Conservation (phyloP, 2,329 filamentous ascomycete genomes). For the Cytospora paraplurivora region DNA sequence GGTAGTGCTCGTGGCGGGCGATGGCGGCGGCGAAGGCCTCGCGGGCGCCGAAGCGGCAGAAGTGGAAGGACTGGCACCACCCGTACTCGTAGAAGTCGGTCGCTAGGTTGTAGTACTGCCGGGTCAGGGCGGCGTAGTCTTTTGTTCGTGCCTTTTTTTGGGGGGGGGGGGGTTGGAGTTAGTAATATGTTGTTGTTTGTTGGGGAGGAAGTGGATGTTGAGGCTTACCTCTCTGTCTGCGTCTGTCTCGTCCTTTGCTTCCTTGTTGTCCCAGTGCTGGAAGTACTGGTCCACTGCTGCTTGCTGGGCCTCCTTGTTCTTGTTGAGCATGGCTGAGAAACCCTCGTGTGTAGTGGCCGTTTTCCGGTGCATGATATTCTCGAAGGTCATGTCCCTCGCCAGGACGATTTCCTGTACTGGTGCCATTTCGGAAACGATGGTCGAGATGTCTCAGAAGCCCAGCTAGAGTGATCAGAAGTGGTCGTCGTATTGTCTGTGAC, state of each 20-base stretch:
- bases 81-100: constrained; percentile 77
- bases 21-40: constrained; percentile 73
- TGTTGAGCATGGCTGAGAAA: constrained; percentile 29
- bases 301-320: constrained; percentile 26
- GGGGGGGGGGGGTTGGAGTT: background rate
- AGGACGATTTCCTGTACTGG: constrained; percentile 16
- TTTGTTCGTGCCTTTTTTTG: constrained; percentile 21
- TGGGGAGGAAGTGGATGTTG: too few species aligned
- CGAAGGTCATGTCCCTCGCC: constrained; percentile 26
- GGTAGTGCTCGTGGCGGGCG: constrained; percentile 76
- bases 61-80: constrained; percentile 76
- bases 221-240: constrained; percentile 24
- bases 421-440: constrained; percentile 12
- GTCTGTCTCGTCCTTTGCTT: constrained; percentile 28
- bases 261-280: constrained; percentile 31
- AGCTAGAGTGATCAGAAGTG: too few species aligned
- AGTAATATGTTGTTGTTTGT: background rate
- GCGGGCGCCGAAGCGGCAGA: constrained; percentile 72
- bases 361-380: constrained; percentile 26
- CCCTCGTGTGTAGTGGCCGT: constrained; percentile 23
- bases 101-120: constrained; percentile 69
- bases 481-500: too few species aligned
- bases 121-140: constrained; percentile 28
- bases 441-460: too few species aligned
- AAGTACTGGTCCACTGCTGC: constrained; percentile 27